Percentiles rank a stretch among this genome's conserved stretches.
Evolutionary conservation across 148 eudicot species (phyloP).

Genomic region (Mesembryanthemum crystallinum): DNA sequence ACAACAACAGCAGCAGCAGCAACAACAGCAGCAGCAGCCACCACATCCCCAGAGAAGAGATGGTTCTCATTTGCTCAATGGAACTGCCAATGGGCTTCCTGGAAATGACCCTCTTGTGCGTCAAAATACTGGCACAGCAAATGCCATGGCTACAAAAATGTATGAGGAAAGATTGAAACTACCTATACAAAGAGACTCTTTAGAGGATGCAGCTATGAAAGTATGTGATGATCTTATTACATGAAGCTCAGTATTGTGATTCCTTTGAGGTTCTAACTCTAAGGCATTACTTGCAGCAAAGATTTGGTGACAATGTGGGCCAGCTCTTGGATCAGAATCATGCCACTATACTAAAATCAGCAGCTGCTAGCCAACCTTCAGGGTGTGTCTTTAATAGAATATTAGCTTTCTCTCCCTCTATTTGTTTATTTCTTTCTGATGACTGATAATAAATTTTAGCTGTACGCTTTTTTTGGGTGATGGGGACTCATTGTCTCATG

Average conservation of each 20-base stretch:
- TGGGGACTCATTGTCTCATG: background rate
- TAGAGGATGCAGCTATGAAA: slow-evolving; percentile 56
- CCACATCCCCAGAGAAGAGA: slow-evolving; percentile 59
- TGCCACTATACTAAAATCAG: slow-evolving; percentile 49
- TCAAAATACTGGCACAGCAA: slow-evolving; percentile 55
- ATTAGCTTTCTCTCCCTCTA: background rate
- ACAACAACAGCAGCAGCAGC: slow-evolving; percentile 50
- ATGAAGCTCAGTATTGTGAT: background rate
- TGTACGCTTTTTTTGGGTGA: background rate
- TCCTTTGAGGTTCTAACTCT: slow-evolving; percentile 5
- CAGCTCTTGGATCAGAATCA: slow-evolving; percentile 58
- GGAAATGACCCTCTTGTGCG: slow-evolving; percentile 51
- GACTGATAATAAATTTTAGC: slow-evolving; percentile 1
- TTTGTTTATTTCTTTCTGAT: background rate
- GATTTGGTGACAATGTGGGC: slow-evolving; percentile 53
- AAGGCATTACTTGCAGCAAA: slow-evolving; percentile 50
- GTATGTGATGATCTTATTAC: slow-evolving; percentile 20
- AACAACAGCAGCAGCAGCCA: slow-evolving; percentile 48
- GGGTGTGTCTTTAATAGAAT: slow-evolving; percentile 38
- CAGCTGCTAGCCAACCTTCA: slow-evolving; percentile 56
- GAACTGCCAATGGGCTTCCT: slow-evolving; percentile 49
- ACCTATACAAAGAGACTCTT: slow-evolving; percentile 56
- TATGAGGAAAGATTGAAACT: slow-evolving; percentile 58
- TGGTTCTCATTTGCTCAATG: slow-evolving; percentile 54
- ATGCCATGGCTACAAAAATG: slow-evolving; percentile 57